Conservation (phyloP, 2,329 filamentous ascomycete genomes). For the Aspergillus sp. region DNA sequence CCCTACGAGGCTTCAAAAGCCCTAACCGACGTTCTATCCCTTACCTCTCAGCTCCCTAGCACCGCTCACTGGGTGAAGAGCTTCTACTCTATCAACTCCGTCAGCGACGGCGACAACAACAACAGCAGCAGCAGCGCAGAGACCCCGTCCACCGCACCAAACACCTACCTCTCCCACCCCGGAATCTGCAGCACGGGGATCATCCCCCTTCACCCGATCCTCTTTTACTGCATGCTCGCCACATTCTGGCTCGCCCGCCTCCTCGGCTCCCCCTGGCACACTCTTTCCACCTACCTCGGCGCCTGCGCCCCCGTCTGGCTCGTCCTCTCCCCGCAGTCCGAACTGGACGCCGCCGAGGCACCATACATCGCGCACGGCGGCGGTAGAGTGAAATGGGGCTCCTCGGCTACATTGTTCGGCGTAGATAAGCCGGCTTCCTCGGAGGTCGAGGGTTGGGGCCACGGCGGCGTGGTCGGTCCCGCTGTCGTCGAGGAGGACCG, state of each 20-base stretch:
- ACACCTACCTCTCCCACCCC: constrained; percentile 80
- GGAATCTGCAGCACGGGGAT: constrained; percentile 84
- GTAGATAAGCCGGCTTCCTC: constrained; percentile 70
- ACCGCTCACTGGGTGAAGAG: constrained; percentile 60
- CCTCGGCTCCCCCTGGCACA: constrained; percentile 88
- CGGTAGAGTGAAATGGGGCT: constrained; percentile 81
- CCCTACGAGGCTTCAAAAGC: constrained; percentile 90
- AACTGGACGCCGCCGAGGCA: constrained; percentile 42
- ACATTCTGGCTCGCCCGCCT: constrained; percentile 73
- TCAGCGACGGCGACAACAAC: constrained; percentile 17
- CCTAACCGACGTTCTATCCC: constrained; percentile 79
- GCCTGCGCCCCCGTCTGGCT: constrained; percentile 79
- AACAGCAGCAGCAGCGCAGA: constrained; percentile 23
- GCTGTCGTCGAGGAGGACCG: constrained; percentile 54
- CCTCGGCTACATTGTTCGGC: constrained; percentile 64
- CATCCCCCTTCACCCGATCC: constrained; percentile 71
- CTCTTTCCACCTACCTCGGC: constrained; percentile 73
- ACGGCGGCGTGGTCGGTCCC: constrained; percentile 60
- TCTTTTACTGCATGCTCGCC: constrained; percentile 70
- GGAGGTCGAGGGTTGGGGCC: constrained; percentile 85
- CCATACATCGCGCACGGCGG: constrained; percentile 62
- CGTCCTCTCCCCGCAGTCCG: constrained; percentile 65
- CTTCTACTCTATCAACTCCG: constrained; percentile 55
- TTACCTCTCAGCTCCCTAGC: constrained; percentile 72
- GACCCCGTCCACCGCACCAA: constrained; percentile 51